Base-by-base conservation (phyloP, 768 basidiomycete species). In the Pisolithus orientalis region DNA sequence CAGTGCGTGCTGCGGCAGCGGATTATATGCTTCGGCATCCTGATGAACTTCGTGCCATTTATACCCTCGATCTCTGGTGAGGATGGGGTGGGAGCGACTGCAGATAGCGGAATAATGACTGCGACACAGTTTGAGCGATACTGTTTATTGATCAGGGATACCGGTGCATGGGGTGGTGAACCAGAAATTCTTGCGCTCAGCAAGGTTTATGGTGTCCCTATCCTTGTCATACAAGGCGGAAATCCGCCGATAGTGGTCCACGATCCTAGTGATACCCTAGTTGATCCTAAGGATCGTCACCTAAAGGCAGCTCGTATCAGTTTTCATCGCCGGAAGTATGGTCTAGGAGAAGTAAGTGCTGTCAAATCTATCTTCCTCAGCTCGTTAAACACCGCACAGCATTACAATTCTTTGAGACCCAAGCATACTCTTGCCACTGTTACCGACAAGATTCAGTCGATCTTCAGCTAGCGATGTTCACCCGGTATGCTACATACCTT, bases 161-260 rank as follows among this genome's bases (percentile, higher is more conserved):
- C 93, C 24, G 85, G 83, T n/a, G 79, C 84, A 29, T 98, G 96
- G 96, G 96, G 96, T 46, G 95, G 96, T 34, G 94, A 98, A 71
- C 94, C 93, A 6, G 96, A 98, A 77, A 93, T 99, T 31, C 77
- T 88, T 59, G 96, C 96, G 3, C 74, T 98, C 14, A 85, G 87
- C 63, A 76, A 85, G 47, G 82, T 83, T 29, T 97, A 80, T 66
- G 78, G 84, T 50, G 72, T 94, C 38, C 87, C 94, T 0, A 94
- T 99, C 46, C 86, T 95, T 65, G 88, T 99, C 49, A 76, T 98
- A 11, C 96, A 98, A 66, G 82, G 82, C 1, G 85, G 84, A 1
- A 77, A 75, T 27, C 94, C 94, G 2, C 76, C 84, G 1, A 75
- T 97, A 13, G 93, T 96, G n/a, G 79, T 84, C 5, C 94, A 96